Evolutionary conservation across 1,139 yeast genomes (phyloP).

Genomic region (Hemisphaericaspora xylanilytica): DNA sequence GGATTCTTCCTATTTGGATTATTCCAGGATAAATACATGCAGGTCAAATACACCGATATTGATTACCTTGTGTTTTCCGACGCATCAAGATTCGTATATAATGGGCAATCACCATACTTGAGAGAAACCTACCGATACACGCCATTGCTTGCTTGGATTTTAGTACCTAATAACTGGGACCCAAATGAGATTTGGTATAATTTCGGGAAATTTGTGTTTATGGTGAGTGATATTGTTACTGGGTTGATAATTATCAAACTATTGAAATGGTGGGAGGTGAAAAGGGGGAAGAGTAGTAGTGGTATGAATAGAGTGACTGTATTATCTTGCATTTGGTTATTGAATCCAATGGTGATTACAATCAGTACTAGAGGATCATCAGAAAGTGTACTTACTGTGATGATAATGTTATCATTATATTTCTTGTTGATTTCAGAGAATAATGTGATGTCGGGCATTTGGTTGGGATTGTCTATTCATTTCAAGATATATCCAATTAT

Average conservation of each 20-base stretch:
- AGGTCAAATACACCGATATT: constrained; percentile 86
- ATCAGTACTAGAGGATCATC: constrained; percentile 93
- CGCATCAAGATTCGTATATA: constrained; percentile 71
- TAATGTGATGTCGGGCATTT: constrained; percentile 53
- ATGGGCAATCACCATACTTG: constrained; percentile 68
- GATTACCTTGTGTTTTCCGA: constrained; percentile 93
- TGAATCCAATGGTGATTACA: constrained; percentile 93
- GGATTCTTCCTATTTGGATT: constrained; percentile 78
- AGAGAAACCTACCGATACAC: constrained; percentile 93
- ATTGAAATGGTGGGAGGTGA: constrained; percentile 8
- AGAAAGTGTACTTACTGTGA: constrained; percentile 81
- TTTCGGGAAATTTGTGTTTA: constrained; percentile 78
- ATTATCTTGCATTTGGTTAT: constrained; percentile 68
- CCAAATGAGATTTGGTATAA: constrained; percentile 46
- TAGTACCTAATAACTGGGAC: constrained; percentile 58
- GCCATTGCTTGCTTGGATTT: constrained; percentile 81
- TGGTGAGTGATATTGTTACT: constrained; percentile 75
- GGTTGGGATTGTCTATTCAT: constrained; percentile 79
- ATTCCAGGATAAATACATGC: constrained; percentile 79
- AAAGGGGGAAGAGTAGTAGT: constrained; percentile 8
- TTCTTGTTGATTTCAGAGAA: constrained; percentile 30
- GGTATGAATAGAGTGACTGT: constrained; percentile 20
- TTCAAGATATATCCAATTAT: constrained; percentile 90
- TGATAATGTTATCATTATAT: constrained; percentile 63
- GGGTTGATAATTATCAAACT: constrained; percentile 63